phyloP scores from a whole-genome alignment of 306 rosid genomes.

The Fragaria ananassa region DNA sequence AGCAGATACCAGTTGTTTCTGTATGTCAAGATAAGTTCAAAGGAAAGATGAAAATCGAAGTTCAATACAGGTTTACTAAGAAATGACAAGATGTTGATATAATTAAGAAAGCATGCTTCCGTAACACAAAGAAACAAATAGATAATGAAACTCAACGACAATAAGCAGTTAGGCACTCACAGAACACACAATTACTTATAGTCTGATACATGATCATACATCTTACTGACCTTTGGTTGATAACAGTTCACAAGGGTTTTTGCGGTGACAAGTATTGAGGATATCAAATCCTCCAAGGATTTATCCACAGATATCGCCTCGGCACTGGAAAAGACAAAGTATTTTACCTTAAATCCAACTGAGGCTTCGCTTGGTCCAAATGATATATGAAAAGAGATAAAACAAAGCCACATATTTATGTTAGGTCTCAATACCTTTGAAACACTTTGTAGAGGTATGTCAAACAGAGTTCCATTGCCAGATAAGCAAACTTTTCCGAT shows the following conservation, averaged over 20 bases:
- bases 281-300: slow-evolving; percentile 52
- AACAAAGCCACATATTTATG: background rate
- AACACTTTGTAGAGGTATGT: slow-evolving; percentile 53
- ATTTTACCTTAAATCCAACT: slow-evolving; percentile 21
- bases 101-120: slow-evolving; percentile 15
- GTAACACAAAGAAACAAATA: slow-evolving; percentile 10
- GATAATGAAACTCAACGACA: background rate
- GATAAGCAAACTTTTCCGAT: slow-evolving; percentile 55
- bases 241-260: slow-evolving; percentile 56
- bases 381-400: background rate
- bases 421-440: slow-evolving; percentile 42
- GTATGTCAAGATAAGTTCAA: slow-evolving; percentile 38
- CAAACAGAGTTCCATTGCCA: slow-evolving; percentile 68
- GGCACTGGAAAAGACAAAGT: slow-evolving; percentile 46
- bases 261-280: slow-evolving; percentile 51
- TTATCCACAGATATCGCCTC: slow-evolving; percentile 34
- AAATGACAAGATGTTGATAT: slow-evolving; percentile 1
- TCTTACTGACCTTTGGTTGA: slow-evolving; percentile 62
- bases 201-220: slow-evolving; percentile 2
- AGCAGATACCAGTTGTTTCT: slow-evolving; percentile 56
- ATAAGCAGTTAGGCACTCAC: background rate
- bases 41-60: slow-evolving; percentile 27
- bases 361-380: slow-evolving; percentile 1
- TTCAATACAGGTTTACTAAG: slow-evolving; percentile 14
- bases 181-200: slow-evolving; percentile 11